A percentile compares a stretch with the other conserved stretches of the same genome.
phyloP scores from a whole-genome alignment of 345 rosid genomes.

The Cardamine chenopodiifolia region DNA sequence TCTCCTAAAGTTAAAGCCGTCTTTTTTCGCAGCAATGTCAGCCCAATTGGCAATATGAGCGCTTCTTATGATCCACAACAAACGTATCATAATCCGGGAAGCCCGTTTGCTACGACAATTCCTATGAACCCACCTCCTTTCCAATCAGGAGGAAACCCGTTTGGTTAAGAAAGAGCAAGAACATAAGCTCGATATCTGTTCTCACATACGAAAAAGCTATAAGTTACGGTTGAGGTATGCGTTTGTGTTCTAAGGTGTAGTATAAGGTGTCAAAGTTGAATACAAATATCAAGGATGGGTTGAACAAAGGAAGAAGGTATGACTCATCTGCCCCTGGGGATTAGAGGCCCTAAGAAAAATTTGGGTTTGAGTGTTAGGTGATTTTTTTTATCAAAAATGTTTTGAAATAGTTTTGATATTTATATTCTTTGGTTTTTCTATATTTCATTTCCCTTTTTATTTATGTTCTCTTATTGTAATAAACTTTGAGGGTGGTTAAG shows the following conservation, averaged over 20 bases:
- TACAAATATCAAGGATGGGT: slow-evolving; percentile 21
- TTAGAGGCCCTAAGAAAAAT: slow-evolving; percentile 41
- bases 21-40: slow-evolving; percentile 38
- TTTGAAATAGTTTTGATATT: slow-evolving; percentile 21
- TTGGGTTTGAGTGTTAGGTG: slow-evolving; percentile 37
- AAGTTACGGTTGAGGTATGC: slow-evolving; percentile 20
- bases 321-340: too few relatives aligned
- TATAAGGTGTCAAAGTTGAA: not conserved
- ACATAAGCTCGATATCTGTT: not conserved
- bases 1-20: slow-evolving; percentile 38
- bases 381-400: not conserved
- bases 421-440: slow-evolving; percentile 28
- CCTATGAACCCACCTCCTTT: slow-evolving; percentile 28
- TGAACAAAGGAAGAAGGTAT: slow-evolving; percentile 28
- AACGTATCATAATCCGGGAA: slow-evolving; percentile 54
- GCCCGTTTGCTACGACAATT: slow-evolving; percentile 41
- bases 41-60: slow-evolving; percentile 47
- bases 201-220: not conserved
- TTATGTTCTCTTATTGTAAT: slow-evolving; percentile 1
- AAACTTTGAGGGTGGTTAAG: slow-evolving; percentile 9
- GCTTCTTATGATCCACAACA: slow-evolving; percentile 46
- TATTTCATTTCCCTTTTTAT: slow-evolving; percentile 4
- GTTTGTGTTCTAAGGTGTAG: slow-evolving; percentile 22
- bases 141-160: slow-evolving; percentile 41
- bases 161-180: slow-evolving; percentile 29